phyloP scores from a whole-genome alignment of 2,329 filamentous ascomycete species.

The Colletotrichum filicis region DNA sequence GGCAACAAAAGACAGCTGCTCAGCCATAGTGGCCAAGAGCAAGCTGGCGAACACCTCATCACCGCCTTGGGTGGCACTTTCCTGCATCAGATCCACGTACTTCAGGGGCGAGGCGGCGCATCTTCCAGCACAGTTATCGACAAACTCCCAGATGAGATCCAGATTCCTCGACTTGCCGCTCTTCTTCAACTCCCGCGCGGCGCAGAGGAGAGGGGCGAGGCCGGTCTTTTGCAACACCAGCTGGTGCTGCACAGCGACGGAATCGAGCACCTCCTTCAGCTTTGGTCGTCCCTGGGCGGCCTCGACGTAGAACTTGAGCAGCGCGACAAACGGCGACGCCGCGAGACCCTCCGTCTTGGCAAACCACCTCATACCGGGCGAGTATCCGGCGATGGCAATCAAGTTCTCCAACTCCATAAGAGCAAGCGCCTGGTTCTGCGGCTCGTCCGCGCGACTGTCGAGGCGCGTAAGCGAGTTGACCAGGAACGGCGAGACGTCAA shows the following conservation, averaged over 20 bases:
- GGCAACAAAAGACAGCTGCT: constrained; percentile 79
- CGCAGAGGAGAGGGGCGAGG: constrained; percentile 58
- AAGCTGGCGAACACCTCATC: constrained; percentile 63
- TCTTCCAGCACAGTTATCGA: constrained; percentile 85
- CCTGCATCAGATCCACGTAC: constrained; percentile 78
- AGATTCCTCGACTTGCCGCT: constrained; percentile 41
- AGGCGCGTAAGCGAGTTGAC: constrained; percentile 74
- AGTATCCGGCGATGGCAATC: constrained; percentile 82
- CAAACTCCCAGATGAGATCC: constrained; percentile 70
- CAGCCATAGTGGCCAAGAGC: constrained; percentile 74
- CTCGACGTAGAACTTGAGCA: constrained; percentile 62
- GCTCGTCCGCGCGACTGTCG: constrained; percentile 63
- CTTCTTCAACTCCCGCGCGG: constrained; percentile 46
- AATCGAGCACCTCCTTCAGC: constrained; percentile 60
- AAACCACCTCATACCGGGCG: constrained; percentile 92
- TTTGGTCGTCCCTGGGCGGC: constrained; percentile 25
- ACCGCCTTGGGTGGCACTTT: constrained; percentile 53
- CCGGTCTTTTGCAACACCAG: constrained; percentile 66
- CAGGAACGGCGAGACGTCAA: constrained; percentile 85
- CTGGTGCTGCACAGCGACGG: constrained; percentile 73
- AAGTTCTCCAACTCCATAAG: constrained; percentile 84
- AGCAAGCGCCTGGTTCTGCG: constrained; percentile 63
- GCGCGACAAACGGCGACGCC: constrained; percentile 77
- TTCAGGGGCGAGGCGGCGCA: constrained; percentile 83
- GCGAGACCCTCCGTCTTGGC: constrained; percentile 73